Base-by-base conservation (phyloP, 805 yeast species). In the Cyberlindnera meyerae region DNA sequence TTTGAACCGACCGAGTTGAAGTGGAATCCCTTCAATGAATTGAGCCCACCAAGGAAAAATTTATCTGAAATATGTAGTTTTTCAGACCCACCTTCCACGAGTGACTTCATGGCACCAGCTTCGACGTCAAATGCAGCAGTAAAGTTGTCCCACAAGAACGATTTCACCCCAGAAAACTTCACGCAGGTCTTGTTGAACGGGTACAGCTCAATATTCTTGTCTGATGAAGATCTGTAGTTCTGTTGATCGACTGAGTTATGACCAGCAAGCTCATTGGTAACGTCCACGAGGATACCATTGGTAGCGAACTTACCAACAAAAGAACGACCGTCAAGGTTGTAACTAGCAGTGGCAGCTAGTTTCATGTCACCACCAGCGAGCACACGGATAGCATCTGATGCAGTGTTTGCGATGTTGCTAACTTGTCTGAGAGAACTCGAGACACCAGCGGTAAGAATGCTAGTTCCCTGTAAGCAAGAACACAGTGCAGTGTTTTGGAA, bases 21-120 rank as follows among this genome's bases (percentile, higher is more conserved):
- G n/a, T 71, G 62, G 57, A 80, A 82, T 1, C 89, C 90, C 42
- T 74, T 67, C 34, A 83, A 68, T 6, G 77, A 73, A 33, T 68
- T 61, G 18, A 71, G 60, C 0, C 93, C 94, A 12, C 93, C 88
- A 34, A 85, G 65, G 54, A 75, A 80, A 54, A 86, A 84, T 43
- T 79, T 68, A 55, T 87, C 96, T 39, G 77, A 66, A 25, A 78
- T 55, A 49, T 82, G 88, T 1, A 84, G 61, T 37, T 32, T 40
- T 9, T 62, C 52, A 31, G 54, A 54, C 3, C 49, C 46, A n/a
- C 55, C 47, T 8, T 54, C 41, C 42, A 62, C 55, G 9, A 44
- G 27, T 9, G 43, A 36, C 27, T 37, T 36, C 34, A 82, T 65
- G 15, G 65, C 61, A 15, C 90, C 94, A 16, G 70, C 58, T 26